phyloP scores from a whole-genome alignment of 169 alveolate genomes.

The Babesia caballi region DNA sequence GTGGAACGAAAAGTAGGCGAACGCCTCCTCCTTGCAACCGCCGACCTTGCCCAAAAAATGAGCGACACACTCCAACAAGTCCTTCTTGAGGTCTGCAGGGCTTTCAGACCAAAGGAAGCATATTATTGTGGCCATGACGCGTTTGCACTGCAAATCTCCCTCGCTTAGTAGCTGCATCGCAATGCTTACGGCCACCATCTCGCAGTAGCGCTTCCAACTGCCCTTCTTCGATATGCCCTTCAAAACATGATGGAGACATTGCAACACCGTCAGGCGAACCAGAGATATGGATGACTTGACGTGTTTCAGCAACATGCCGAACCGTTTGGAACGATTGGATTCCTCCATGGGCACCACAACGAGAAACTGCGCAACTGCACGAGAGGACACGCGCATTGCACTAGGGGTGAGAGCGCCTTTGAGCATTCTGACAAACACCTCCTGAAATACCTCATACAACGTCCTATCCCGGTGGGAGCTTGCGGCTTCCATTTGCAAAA shows the following conservation, averaged over 20 bases:
- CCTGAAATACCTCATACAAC: conserved; percentile 36
- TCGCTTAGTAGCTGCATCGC: conserved; percentile 27
- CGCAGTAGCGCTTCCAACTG: conserved; percentile 51
- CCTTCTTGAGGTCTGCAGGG: conserved; percentile 29
- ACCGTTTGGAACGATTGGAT: conserved; percentile 33
- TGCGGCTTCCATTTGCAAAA: conserved; percentile 13
- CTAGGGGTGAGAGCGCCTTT: conserved; percentile 39
- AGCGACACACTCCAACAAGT: conserved; percentile 37
- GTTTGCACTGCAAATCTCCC: conserved; percentile 36
- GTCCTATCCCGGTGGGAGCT: background rate
- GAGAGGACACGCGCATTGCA: conserved; percentile 15
- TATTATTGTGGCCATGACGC: conserved; percentile 23
- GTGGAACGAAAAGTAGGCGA: conserved; percentile 42
- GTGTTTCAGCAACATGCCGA: conserved; percentile 49
- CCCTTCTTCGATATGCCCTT: conserved; percentile 33
- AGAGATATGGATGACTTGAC: conserved; percentile 23
- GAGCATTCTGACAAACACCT: conserved; percentile 33
- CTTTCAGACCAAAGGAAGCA: conserved; percentile 40
- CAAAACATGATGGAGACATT: conserved; percentile 4
- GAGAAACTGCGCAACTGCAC: conserved; percentile 25
- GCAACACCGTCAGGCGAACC: conserved; percentile 28
- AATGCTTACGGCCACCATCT: conserved; percentile 34
- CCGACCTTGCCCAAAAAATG: conserved; percentile 28
- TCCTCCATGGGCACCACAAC: conserved; percentile 48
- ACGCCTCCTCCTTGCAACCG: conserved; percentile 25